These are phyloP conservation scores for Zygosaccharomyces sapae DNA, from an alignment of 1,139 yeast species.

Conservation along the genomic window DNA sequence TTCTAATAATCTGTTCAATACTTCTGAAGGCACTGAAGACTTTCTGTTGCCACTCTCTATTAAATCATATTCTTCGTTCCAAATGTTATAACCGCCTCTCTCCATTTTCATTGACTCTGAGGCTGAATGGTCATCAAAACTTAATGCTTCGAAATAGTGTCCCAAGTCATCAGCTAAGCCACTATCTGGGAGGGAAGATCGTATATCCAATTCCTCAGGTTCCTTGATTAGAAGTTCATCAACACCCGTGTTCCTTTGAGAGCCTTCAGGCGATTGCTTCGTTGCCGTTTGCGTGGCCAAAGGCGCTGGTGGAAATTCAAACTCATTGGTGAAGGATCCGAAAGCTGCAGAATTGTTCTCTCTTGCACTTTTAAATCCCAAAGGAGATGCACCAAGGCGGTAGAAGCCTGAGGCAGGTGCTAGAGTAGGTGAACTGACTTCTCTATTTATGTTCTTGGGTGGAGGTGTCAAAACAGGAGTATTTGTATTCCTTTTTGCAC, in stretches of 20 bases:
- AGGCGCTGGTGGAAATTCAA: background rate
- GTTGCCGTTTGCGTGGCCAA: background rate
- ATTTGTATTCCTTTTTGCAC: background rate
- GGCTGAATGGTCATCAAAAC: constrained; percentile 12
- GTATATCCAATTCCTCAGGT: constrained; percentile 8
- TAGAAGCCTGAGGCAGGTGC: background rate
- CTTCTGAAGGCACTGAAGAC: constrained; percentile 12
- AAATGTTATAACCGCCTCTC: constrained; percentile 10
- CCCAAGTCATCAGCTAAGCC: constrained; percentile 14
- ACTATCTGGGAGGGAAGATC: constrained; percentile 11
- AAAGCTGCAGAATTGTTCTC: background rate
- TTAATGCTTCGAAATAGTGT: constrained; percentile 10
- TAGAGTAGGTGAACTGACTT: background rate
- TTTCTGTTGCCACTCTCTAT: constrained; percentile 5
- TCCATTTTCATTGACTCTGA: constrained; percentile 1
- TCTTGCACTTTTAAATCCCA: background rate
- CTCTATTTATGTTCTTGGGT: constrained; percentile 1
- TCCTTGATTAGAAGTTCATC: background rate
- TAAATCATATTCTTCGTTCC: constrained; percentile 10
- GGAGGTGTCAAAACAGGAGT: constrained; percentile 1
- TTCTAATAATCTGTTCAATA: constrained; percentile 12
- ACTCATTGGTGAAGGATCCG: background rate
- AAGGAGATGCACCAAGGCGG: background rate
- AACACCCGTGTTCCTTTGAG: background rate
- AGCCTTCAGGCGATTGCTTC: background rate